phyloP scores from a whole-genome alignment of 2,329 filamentous ascomycete genomes.

The Pyrenochaeta sp. region DNA sequence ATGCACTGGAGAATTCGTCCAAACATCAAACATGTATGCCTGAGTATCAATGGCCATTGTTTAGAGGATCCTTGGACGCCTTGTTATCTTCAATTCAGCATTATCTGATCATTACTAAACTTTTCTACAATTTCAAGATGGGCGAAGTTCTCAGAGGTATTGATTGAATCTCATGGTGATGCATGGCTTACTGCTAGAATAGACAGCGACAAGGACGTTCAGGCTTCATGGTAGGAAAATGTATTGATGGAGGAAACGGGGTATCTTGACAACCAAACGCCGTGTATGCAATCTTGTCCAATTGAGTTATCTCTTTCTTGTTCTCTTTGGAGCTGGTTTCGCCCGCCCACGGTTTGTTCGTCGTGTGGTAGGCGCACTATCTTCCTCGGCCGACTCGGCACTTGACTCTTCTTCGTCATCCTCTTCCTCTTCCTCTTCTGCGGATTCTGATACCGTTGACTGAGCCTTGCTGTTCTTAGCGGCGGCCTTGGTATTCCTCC shows the following conservation, averaged over 20 bases:
- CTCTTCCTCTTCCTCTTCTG: constrained; percentile 51
- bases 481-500: constrained; percentile 31
- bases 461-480: constrained; percentile 42
- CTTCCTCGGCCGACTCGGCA: constrained; percentile 36
- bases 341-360: constrained; percentile 39
- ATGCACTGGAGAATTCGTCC: too few relatives aligned
- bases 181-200: too few relatives aligned
- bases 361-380: constrained; percentile 44
- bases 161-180: too few relatives aligned
- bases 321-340: constrained; percentile 39
- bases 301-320: constrained; percentile 32
- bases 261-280: constrained; percentile 9
- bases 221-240: not conserved
- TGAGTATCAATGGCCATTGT: too few relatives aligned
- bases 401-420: constrained; percentile 43
- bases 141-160: too few relatives aligned
- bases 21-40: too few relatives aligned
- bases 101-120: too few relatives aligned
- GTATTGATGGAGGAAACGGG: not conserved
- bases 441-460: constrained; percentile 40
- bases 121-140: too few relatives aligned
- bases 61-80: too few relatives aligned
- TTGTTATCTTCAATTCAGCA: too few relatives aligned
- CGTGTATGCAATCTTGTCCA: not conserved
- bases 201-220: too few relatives aligned